phyloP scores from a whole-genome alignment of 2,329 filamentous ascomycete genomes.

The Sclerotinia subarctica region DNA sequence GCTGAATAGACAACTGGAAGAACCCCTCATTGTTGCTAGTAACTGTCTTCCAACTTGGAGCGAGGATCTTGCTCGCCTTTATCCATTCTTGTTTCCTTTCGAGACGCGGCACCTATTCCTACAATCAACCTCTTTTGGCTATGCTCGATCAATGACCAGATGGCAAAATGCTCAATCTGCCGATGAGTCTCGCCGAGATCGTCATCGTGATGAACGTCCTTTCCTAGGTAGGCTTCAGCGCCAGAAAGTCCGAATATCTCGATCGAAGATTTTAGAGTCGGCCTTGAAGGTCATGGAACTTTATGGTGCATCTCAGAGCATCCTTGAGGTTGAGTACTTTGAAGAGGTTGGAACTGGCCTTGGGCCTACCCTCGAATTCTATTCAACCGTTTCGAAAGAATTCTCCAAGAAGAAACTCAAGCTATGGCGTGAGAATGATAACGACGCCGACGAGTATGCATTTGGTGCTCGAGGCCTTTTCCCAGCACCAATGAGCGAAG shows the following conservation, averaged over 20 bases:
- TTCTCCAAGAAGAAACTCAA: constrained; percentile 97
- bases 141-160: constrained; percentile 92
- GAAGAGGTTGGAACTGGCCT: constrained; percentile 96
- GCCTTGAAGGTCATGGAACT: constrained; percentile 98
- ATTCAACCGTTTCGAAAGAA: constrained; percentile 94
- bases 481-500: constrained; percentile 81
- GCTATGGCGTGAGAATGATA: constrained; percentile 91
- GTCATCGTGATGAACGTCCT: constrained; percentile 81
- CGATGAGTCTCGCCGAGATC: constrained; percentile 76
- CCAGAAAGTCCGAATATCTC: constrained; percentile 96
- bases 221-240: constrained; percentile 89
- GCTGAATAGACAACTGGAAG: constrained; percentile 92
- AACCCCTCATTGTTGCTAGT: constrained; percentile 94
- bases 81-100: constrained; percentile 96
- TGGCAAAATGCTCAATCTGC: constrained; percentile 91
- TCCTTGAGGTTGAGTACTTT: constrained; percentile 97
- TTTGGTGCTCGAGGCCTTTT: constrained; percentile 84
- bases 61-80: constrained; percentile 87
- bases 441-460: constrained; percentile 73
- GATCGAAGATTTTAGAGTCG: constrained; percentile 91
- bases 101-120: constrained; percentile 96
- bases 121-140: constrained; percentile 97
- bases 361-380: constrained; percentile 94
- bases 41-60: constrained; percentile 95
- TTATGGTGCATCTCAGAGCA: constrained; percentile 93